These are phyloP conservation scores for Zymoseptoria crescenta DNA, from an alignment of 2,329 filamentous ascomycete genomes.

Conservation along the genomic window DNA sequence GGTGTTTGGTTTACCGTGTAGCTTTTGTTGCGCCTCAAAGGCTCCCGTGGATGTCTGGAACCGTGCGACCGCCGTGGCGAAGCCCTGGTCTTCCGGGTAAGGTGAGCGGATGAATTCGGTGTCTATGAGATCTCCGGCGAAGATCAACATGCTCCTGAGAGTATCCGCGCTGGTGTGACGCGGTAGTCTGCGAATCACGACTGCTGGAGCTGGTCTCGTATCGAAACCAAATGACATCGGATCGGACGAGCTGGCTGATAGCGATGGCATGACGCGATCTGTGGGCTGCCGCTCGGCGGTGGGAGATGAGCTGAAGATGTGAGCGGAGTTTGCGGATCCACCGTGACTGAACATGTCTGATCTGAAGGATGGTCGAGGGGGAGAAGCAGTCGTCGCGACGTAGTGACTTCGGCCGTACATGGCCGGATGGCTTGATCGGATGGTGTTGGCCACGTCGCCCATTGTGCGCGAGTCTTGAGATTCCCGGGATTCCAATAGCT, in stretches of 20 bases:
- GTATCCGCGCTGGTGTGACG: constrained; percentile 51
- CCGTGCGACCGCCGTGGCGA: constrained; percentile 50
- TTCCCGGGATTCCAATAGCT: not conserved
- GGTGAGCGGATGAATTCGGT: constrained; percentile 49
- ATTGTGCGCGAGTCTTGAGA: constrained; percentile 5
- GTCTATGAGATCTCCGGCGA: constrained; percentile 55
- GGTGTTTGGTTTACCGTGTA: constrained; percentile 56
- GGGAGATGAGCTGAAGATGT: constrained; percentile 34
- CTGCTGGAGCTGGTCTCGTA: constrained; percentile 23
- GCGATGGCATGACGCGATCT: constrained; percentile 28
- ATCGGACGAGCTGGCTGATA: constrained; percentile 21
- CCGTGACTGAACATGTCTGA: constrained; percentile 33
- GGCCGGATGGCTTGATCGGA: constrained; percentile 7
- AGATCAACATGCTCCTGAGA: constrained; percentile 56
- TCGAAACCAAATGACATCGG: constrained; percentile 13
- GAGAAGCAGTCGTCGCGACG: constrained; percentile 13
- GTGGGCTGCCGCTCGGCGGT: constrained; percentile 35
- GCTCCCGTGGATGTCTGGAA: constrained; percentile 52
- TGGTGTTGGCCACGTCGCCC: constrained; percentile 14
- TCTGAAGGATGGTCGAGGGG: constrained; percentile 15
- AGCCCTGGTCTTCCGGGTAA: constrained; percentile 50
- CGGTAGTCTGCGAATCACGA: constrained; percentile 54
- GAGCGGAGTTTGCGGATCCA: constrained; percentile 19
- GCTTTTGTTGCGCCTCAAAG: constrained; percentile 50
- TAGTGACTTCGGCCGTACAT: constrained; percentile 17